Percentiles rank a stretch among this genome's conserved stretches.
Evolutionary conservation across 768 basidiomycete genomes (phyloP).

Genomic region (Mycena galopus): DNA sequence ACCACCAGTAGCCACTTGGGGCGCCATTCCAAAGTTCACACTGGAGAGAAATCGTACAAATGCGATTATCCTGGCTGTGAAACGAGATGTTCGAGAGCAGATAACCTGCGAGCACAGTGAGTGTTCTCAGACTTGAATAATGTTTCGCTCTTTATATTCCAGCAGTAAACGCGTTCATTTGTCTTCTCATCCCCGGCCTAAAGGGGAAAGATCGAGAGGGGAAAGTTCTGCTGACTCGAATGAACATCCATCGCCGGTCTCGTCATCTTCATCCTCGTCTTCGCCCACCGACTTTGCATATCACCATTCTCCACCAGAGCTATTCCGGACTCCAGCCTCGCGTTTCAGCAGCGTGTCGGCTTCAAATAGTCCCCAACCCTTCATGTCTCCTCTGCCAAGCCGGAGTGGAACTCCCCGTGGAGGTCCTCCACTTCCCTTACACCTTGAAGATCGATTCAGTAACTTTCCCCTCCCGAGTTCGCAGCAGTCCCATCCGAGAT

Average conservation of each 20-base stretch:
- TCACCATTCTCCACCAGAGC: slow-evolving; percentile 3
- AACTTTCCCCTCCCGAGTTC: not conserved
- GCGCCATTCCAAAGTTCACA: slow-evolving; percentile 73
- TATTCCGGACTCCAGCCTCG: slow-evolving; percentile 3
- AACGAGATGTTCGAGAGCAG: slow-evolving; percentile 74
- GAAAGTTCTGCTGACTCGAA: not conserved
- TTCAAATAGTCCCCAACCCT: slow-evolving; percentile 6
- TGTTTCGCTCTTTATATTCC: not conserved
- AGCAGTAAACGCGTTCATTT: slow-evolving; percentile 18
- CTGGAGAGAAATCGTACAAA: slow-evolving; percentile 76
- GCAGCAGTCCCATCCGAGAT: not conserved
- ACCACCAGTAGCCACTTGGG: slow-evolving; percentile 77
- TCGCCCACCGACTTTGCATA: not conserved
- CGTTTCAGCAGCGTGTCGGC: slow-evolving; percentile 17
- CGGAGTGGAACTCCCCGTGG: not conserved
- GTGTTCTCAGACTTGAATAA: not conserved
- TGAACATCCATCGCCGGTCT: not conserved
- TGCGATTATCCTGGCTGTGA: slow-evolving; percentile 79
- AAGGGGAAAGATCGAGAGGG: not conserved
- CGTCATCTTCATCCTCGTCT: slow-evolving; percentile 12
- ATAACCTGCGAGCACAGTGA: slow-evolving; percentile 58
- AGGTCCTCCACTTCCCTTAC: slow-evolving; percentile 3
- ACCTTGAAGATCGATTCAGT: slow-evolving; percentile 6
- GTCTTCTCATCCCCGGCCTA: slow-evolving; percentile 4
- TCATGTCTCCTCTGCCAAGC: slow-evolving; percentile 8